Evolutionary conservation across 768 basidiomycete species (phyloP).

Genomic region (Pholiota molesta): DNA sequence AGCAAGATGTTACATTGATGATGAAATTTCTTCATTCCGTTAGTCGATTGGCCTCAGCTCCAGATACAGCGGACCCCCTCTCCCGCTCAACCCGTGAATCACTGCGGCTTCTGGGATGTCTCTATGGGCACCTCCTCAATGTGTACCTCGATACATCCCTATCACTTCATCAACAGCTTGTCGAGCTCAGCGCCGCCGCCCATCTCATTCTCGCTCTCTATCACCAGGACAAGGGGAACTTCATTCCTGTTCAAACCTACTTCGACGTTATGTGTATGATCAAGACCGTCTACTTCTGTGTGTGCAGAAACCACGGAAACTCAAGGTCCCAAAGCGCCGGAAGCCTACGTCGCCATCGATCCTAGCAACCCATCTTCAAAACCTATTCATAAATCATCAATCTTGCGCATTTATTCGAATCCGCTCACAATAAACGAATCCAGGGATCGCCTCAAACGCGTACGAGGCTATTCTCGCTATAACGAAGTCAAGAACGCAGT

Average conservation of each 20-base stretch:
- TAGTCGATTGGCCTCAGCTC: constrained; percentile 4
- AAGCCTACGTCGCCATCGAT: too few species aligned
- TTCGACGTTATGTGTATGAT: background rate
- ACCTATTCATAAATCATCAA: background rate
- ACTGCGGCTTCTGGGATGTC: constrained; percentile 19
- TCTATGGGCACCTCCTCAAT: constrained; percentile 23
- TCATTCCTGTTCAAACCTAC: background rate
- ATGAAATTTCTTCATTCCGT: constrained; percentile 14
- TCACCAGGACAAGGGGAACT: background rate
- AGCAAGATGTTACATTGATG: constrained; percentile 9
- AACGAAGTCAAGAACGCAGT: background rate
- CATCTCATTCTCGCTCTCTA: constrained; percentile 10
- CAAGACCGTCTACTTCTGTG: background rate
- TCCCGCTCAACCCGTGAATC: constrained; percentile 13
- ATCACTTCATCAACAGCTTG: constrained; percentile 28
- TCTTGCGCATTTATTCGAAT: too few species aligned
- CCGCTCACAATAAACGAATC: background rate
- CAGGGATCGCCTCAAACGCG: background rate
- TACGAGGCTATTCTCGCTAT: background rate
- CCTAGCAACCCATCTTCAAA: too few species aligned
- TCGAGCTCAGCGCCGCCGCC: constrained; percentile 26
- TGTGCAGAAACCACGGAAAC: too few species aligned
- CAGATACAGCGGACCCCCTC: background rate
- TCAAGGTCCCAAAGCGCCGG: too few species aligned
- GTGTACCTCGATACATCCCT: constrained; percentile 25